Evolutionary conservation across 306 rosid species (phyloP).

Genomic region (Pterocarpus santalinus): DNA sequence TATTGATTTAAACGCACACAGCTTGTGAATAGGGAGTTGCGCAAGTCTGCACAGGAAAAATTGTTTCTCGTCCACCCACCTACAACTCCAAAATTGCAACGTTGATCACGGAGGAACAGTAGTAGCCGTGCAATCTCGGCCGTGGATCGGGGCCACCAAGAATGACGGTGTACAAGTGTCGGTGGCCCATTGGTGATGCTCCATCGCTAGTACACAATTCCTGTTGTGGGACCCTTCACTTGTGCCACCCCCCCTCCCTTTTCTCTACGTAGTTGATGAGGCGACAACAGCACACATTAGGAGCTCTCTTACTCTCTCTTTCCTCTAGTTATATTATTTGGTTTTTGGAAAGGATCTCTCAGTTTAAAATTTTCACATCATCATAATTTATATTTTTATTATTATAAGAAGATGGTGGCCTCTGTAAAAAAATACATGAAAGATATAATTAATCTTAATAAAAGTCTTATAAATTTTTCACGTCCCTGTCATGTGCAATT

Average conservation of each 20-base stretch:
- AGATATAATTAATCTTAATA: too few species aligned
- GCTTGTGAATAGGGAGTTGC: not conserved
- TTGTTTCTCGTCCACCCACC: not conserved
- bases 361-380: too few species aligned
- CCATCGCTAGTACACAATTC: constrained; percentile 33
- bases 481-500: too few species aligned
- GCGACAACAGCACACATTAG: not conserved
- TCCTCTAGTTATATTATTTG: too few species aligned
- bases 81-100: constrained; percentile 44
- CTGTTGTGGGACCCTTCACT: constrained; percentile 19
- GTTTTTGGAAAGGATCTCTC: too few species aligned
- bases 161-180: constrained; percentile 53
- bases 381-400: too few species aligned
- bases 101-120: constrained; percentile 65
- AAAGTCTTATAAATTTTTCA: too few species aligned
- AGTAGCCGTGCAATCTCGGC: constrained; percentile 13
- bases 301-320: not conserved
- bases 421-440: too few species aligned
- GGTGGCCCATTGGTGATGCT: constrained; percentile 46
- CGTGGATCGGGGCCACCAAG: constrained; percentile 48
- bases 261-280: not conserved
- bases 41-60: not conserved
- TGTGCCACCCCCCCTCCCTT: not conserved
- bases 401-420: too few species aligned
- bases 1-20: not conserved